These are phyloP conservation scores for Poa pratensis DNA, from an alignment of 176 grass and related monocot species.

Conservation along the genomic window DNA sequence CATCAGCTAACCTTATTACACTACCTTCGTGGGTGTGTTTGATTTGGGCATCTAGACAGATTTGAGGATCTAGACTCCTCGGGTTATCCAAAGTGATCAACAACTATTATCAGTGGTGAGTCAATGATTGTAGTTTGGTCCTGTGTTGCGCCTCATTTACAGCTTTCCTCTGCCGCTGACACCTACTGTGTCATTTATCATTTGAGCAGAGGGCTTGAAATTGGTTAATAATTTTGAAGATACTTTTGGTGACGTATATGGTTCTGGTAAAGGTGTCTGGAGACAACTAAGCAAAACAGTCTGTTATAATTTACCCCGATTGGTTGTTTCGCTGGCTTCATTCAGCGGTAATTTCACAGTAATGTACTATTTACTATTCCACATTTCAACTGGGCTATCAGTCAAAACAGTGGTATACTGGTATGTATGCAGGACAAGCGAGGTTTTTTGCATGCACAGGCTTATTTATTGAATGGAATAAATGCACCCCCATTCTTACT, in stretches of 20 bases:
- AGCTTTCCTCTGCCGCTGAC: not conserved
- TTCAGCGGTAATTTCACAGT: slow-evolving; percentile 15
- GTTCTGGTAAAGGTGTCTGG: slow-evolving; percentile 25
- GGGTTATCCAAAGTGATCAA: slow-evolving; percentile 22
- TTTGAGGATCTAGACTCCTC: slow-evolving; percentile 6
- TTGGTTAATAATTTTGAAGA: slow-evolving; percentile 34
- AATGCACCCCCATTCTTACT: slow-evolving; percentile 13
- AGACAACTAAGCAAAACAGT: not conserved
- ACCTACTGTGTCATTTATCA: not conserved
- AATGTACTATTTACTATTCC: not conserved
- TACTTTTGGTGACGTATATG: slow-evolving; percentile 13
- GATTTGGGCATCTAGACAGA: slow-evolving; percentile 18
- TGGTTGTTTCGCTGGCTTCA: slow-evolving; percentile 26
- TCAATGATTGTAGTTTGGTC: not conserved
- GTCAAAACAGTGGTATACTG: not conserved
- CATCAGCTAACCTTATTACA: slow-evolving; percentile 1
- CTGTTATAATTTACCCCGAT: not conserved
- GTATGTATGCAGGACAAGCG: slow-evolving; percentile 9
- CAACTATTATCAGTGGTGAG: not conserved
- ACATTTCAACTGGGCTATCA: not conserved
- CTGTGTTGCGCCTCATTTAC: not conserved
- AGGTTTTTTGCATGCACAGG: slow-evolving; percentile 32
- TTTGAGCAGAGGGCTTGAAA: slow-evolving; percentile 9
- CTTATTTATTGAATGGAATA: slow-evolving; percentile 15
- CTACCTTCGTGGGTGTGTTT: not conserved